phyloP scores from a whole-genome alignment of 306 rosid genomes.

The Aeschynomene evenia region DNA sequence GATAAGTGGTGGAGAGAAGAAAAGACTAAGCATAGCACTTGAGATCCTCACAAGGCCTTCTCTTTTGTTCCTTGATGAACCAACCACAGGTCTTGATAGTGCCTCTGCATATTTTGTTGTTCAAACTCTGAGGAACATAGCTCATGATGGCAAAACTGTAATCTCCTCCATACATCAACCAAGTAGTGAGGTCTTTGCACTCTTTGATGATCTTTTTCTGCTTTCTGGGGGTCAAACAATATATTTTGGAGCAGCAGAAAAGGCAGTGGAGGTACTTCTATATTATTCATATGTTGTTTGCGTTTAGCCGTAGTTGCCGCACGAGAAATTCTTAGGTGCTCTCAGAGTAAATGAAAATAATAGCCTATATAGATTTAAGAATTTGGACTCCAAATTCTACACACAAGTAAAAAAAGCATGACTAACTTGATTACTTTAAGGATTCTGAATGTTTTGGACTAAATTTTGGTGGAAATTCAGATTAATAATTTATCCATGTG shows the following conservation, averaged over 20 bases:
- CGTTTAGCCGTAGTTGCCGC: background rate
- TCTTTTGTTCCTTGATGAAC: slow-evolving; percentile 91
- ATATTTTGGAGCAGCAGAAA: slow-evolving; percentile 71
- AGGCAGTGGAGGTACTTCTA: slow-evolving; percentile 66
- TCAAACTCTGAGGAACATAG: slow-evolving; percentile 71
- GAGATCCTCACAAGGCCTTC: slow-evolving; percentile 80
- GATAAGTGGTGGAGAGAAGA: slow-evolving; percentile 91
- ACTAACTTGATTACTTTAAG: background rate
- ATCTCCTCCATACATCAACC: slow-evolving; percentile 92
- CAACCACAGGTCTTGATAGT: slow-evolving; percentile 90
- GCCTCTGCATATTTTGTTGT: slow-evolving; percentile 90
- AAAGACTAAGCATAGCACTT: slow-evolving; percentile 86
- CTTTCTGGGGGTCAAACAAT: slow-evolving; percentile 83
- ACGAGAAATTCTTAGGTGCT: too few relatives aligned
- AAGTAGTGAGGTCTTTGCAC: slow-evolving; percentile 89
- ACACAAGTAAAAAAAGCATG: background rate
- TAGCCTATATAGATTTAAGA: background rate
- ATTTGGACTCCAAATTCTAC: background rate
- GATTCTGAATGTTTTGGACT: background rate
- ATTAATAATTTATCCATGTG: background rate
- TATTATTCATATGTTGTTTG: background rate
- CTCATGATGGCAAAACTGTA: slow-evolving; percentile 79
- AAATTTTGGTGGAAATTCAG: background rate
- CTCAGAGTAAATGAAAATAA: too few relatives aligned
- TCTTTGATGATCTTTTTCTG: slow-evolving; percentile 86